Conservation (phyloP, 768 basidiomycete species). For the Macrocybe gigantea region DNA sequence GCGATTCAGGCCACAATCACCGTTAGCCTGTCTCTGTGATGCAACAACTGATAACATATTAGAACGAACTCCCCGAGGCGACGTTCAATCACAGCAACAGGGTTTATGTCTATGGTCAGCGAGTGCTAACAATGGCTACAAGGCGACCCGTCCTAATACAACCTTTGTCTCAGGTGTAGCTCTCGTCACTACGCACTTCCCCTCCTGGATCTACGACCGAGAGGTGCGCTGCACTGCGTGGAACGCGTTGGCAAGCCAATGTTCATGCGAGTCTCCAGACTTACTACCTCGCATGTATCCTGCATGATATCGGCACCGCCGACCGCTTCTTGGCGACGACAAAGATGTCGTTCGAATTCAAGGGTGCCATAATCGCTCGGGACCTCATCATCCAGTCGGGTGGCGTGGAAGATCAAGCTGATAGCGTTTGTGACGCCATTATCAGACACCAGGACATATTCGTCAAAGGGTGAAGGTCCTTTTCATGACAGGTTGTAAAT, state of each 20-base stretch:
- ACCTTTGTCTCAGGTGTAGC: constrained; percentile 33
- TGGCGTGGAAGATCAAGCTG: constrained; percentile 43
- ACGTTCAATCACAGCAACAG: constrained; percentile 46
- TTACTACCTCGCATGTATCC: constrained; percentile 43
- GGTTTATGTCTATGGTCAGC: constrained; percentile 44
- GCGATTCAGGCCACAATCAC: constrained; percentile 1
- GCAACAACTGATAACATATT: background rate
- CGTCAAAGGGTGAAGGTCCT: constrained; percentile 31
- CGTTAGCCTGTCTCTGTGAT: background rate
- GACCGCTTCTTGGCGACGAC: constrained; percentile 42
- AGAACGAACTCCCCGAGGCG: constrained; percentile 37
- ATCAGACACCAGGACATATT: constrained; percentile 42
- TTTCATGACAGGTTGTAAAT: background rate
- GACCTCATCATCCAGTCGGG: constrained; percentile 37
- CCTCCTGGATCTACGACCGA: constrained; percentile 35
- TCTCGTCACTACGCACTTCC: constrained; percentile 40
- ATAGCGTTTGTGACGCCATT: constrained; percentile 46
- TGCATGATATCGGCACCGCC: constrained; percentile 50
- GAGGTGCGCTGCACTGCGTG: constrained; percentile 12
- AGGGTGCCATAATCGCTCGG: constrained; percentile 46
- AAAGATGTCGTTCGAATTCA: constrained; percentile 53
- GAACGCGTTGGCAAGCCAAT: background rate
- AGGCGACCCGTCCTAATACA: background rate
- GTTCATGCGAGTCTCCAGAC: constrained; percentile 21
- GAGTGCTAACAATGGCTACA: background rate